These are phyloP conservation scores for Plasmodium reichenowi DNA, from an alignment of 169 alveolate species.

Conservation along the genomic window DNA sequence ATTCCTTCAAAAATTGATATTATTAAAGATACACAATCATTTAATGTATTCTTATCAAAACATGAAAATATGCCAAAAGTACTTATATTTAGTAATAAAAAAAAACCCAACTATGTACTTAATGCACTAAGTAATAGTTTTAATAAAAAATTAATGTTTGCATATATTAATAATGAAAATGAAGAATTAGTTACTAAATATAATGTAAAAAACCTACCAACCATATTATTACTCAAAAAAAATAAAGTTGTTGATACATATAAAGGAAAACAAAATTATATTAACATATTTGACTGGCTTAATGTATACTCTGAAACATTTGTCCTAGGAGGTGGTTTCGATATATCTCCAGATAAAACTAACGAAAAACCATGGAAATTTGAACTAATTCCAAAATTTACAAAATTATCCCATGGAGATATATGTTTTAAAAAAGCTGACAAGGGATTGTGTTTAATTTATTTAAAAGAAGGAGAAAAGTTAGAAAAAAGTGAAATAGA, in stretches of 20 bases:
- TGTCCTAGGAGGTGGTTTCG: slow-evolving; percentile 95
- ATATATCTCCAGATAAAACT: slow-evolving; percentile 84
- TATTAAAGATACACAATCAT: slow-evolving; percentile 75
- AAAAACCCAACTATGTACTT: slow-evolving; percentile 81
- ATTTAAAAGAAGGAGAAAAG: slow-evolving; percentile 84
- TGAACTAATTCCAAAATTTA: slow-evolving; percentile 88
- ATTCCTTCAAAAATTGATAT: slow-evolving; percentile 83
- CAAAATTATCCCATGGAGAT: slow-evolving; percentile 88
- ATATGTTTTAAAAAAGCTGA: slow-evolving; percentile 89
- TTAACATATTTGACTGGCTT: slow-evolving; percentile 93
- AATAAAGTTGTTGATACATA: slow-evolving; percentile 88
- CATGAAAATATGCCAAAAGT: slow-evolving; percentile 86
- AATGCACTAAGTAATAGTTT: slow-evolving; percentile 84
- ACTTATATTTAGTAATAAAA: slow-evolving; percentile 81
- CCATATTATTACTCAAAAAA: slow-evolving; percentile 88
- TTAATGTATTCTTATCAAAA: slow-evolving; percentile 81
- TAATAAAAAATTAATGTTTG: slow-evolving; percentile 78
- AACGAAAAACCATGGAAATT: slow-evolving; percentile 91
- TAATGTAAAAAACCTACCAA: slow-evolving; percentile 91
- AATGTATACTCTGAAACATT: slow-evolving; percentile 96
- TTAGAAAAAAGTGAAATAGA: slow-evolving; percentile 83
- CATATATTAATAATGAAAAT: slow-evolving; percentile 83
- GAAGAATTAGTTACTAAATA: slow-evolving; percentile 88
- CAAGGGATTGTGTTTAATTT: slow-evolving; percentile 87
- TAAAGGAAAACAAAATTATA: slow-evolving; percentile 92